Evolutionary conservation across 2,329 filamentous ascomycete species (phyloP), one percentile per base, ranked within the genome.

Genomic region (Sporothrix globosa): DNA sequence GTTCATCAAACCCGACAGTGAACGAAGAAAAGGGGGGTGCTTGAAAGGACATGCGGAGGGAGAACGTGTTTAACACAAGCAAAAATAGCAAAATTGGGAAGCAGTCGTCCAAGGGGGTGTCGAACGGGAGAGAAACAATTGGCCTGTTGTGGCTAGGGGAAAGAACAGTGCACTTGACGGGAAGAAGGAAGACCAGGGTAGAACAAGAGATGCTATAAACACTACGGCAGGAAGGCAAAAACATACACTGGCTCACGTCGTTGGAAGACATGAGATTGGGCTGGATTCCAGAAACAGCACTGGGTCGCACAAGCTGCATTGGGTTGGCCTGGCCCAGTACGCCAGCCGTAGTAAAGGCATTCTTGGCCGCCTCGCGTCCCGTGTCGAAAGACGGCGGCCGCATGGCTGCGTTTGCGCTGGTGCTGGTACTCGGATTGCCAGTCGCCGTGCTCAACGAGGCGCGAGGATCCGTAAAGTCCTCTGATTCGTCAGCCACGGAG

Each of bases 221-320:
- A 70, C n/a, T 56, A 27, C 46, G 30, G 30, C 52, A 52, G 30
- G 4, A 50, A 71, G 30, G 50, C n/a, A 34, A 44, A 6, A 54
- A 73, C 92, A 83, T 87, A 96, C 92, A 89, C 83, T 91, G 88
- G 81, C 91, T 90, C 81, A 87, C 86, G 80, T 87, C 90, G 79
- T 84, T 86, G 76, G 84, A 80, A 88, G 77, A 78, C 75, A 83
- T 82, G 75, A 86, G 83, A 80, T 85, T 86, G 75, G 85, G 81
- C 79, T 91, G 89, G 79, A 89, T 85, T 76, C 90, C 87, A 77
- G 91, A 88, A 76, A 90, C 85, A 72, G 90, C 82, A 75, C 87
- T 86, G 74, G 89, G 90, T 86, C 92, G 91, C 80, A 92, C 89
- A 78, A 93, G 86, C 78, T 91, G 86, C 79, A 91, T 81, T 74